Conservation (phyloP, 768 basidiomycete genomes). For the Galerina sulciceps region DNA sequence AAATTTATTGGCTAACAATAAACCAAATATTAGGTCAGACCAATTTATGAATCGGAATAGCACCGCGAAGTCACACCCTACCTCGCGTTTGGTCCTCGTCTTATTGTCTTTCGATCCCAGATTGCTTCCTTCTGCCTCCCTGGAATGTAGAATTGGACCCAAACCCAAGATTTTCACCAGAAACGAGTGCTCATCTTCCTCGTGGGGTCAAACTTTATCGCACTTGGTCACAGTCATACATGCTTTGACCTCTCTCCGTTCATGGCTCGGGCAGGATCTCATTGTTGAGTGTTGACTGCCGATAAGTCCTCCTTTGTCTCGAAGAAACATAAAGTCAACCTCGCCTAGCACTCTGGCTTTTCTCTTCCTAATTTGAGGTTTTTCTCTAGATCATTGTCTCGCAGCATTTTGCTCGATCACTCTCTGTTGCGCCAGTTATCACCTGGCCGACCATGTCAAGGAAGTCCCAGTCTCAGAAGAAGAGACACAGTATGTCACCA, state of each 20-base stretch:
- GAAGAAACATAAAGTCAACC: conserved; percentile 30
- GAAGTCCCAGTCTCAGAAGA: conserved; percentile 36
- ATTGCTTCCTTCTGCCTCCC: conserved; percentile 26
- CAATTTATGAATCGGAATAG: conserved; percentile 23
- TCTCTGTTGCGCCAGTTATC: neutral
- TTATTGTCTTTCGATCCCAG: conserved; percentile 35
- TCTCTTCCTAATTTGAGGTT: conserved; percentile 12
- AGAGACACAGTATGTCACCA: conserved; percentile 41
- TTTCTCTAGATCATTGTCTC: conserved; percentile 1
- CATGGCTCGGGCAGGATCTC: conserved; percentile 30
- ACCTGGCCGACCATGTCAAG: conserved; percentile 28
- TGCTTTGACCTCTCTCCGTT: conserved; percentile 28
- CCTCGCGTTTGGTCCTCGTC: conserved; percentile 31
- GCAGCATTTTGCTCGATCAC: neutral
- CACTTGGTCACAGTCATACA: conserved; percentile 25
- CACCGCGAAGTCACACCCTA: conserved; percentile 31
- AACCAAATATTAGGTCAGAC: conserved; percentile 31
- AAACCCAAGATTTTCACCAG: conserved; percentile 29
- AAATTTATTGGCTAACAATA: conserved; percentile 30
- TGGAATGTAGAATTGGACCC: conserved; percentile 37
- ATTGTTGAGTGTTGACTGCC: conserved; percentile 29
- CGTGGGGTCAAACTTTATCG: conserved; percentile 41
- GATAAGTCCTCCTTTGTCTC: conserved; percentile 32
- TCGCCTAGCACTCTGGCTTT: conserved; percentile 2
- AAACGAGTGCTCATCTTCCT: conserved; percentile 32